Evolutionary conservation across 148 eudicot genomes (phyloP).

Genomic region (Rhododendron henanense): DNA sequence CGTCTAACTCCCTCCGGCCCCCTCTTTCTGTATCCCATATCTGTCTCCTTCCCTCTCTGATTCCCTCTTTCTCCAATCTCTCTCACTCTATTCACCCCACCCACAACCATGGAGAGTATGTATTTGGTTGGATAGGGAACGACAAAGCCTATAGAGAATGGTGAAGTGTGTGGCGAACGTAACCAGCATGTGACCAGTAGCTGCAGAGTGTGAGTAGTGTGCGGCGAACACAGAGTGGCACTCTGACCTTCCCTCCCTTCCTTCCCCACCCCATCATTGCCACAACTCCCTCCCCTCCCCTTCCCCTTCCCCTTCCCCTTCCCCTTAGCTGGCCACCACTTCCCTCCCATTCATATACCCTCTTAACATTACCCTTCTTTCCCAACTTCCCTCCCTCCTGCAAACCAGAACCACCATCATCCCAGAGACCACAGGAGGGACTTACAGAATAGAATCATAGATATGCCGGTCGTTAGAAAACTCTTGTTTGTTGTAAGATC

Average conservation of each 20-base stretch:
- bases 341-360: background rate
- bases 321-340: background rate
- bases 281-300: background rate
- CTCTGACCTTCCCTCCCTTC: background rate
- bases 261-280: background rate
- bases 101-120: background rate
- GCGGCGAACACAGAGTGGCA: background rate
- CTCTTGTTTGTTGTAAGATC: background rate
- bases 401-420: background rate
- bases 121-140: background rate
- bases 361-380: background rate
- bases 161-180: background rate
- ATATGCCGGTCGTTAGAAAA: background rate
- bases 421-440: background rate
- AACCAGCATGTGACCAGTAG: background rate
- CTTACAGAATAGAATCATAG: background rate
- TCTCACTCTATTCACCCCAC: background rate
- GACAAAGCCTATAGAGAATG: background rate
- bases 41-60: background rate
- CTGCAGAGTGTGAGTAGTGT: background rate
- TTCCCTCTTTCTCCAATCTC: background rate
- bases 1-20: background rate
- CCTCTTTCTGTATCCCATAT: background rate
- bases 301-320: background rate
- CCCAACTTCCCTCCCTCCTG: background rate